phyloP scores from a whole-genome alignment of 2,329 filamentous ascomycete species.

The Fusarium circinatum region DNA sequence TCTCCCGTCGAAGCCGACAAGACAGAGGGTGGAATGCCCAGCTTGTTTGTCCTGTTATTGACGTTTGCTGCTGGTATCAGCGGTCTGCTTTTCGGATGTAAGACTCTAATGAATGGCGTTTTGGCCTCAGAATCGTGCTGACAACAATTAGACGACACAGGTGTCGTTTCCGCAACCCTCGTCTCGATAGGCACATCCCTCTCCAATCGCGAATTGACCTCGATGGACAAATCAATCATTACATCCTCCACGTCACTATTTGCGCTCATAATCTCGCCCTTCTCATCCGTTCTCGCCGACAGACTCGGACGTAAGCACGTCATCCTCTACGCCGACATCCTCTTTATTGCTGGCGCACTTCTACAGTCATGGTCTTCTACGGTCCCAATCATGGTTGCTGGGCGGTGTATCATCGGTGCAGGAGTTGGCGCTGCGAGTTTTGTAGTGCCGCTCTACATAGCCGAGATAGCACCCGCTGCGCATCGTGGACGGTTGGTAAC shows the following conservation, averaged over 20 bases:
- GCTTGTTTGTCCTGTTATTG: slow-evolving; percentile 68
- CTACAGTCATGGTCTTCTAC: slow-evolving; percentile 69
- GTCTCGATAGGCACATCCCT: slow-evolving; percentile 71
- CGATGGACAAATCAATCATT: slow-evolving; percentile 75
- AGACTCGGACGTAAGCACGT: slow-evolving; percentile 69
- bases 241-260: slow-evolving; percentile 76
- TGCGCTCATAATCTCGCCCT: slow-evolving; percentile 71
- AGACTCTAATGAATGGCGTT: slow-evolving; percentile 40
- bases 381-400: slow-evolving; percentile 73
- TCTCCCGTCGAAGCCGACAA: slow-evolving; percentile 44
- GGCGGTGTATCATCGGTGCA: slow-evolving; percentile 75
- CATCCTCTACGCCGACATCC: slow-evolving; percentile 70
- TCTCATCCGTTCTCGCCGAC: slow-evolving; percentile 73
- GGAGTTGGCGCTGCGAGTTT: slow-evolving; percentile 82
- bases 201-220: slow-evolving; percentile 65
- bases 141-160: slow-evolving; percentile 66
- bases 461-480: slow-evolving; percentile 81
- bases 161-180: slow-evolving; percentile 75
- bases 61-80: slow-evolving; percentile 74
- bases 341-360: slow-evolving; percentile 75
- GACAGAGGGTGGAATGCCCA: slow-evolving; percentile 47
- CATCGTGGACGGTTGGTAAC: slow-evolving; percentile 84
- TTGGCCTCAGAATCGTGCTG: not conserved
- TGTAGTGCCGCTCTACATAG: slow-evolving; percentile 88
- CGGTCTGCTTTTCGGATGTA: slow-evolving; percentile 75